Evolutionary conservation across 2,329 filamentous ascomycete genomes (phyloP).

Genomic region (Paraphaeosphaeria sporulosa): DNA sequence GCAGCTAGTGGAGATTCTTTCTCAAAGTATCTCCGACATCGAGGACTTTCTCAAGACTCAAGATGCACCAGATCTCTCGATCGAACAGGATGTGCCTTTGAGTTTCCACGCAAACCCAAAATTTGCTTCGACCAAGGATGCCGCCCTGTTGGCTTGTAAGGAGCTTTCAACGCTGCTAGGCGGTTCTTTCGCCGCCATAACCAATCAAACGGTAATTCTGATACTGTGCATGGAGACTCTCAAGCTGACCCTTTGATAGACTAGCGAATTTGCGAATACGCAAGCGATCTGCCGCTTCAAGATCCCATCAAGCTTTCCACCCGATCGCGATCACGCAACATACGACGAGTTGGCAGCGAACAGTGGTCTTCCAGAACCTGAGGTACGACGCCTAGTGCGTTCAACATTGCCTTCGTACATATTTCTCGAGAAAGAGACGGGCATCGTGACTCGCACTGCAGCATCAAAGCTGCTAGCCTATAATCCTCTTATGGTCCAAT

Average conservation of each 20-base stretch:
- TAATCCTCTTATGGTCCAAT: conserved; percentile 2
- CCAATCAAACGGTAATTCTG: conserved; percentile 9
- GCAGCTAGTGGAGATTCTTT: conserved; percentile 9
- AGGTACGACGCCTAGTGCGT: conserved; percentile 11
- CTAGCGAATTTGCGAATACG: conserved; percentile 9
- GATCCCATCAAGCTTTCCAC: conserved; percentile 14
- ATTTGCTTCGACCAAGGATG: conserved; percentile 7
- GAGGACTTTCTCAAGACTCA: conserved; percentile 11
- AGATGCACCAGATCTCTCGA: conserved; percentile 10
- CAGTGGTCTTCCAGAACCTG: conserved; percentile 2
- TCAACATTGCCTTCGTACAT: conserved; percentile 11
- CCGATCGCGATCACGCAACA: not conserved
- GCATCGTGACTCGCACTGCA: conserved; percentile 14
- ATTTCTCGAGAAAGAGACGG: conserved; percentile 11
- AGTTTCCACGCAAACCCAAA: conserved; percentile 4
- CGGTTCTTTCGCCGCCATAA: conserved; percentile 4
- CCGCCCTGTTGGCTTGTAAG: conserved; percentile 11
- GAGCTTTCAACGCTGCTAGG: conserved; percentile 13
- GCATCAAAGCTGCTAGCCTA: conserved; percentile 10
- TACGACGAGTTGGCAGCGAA: conserved; percentile 12
- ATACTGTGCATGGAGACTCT: not conserved
- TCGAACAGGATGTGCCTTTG: conserved; percentile 13
- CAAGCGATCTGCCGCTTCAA: conserved; percentile 18
- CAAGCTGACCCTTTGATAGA: not conserved
- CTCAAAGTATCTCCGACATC: conserved; percentile 6